phyloP scores from a whole-genome alignment of 495 filamentous ascomycete genomes.

The Eremomyces bilateralis region DNA sequence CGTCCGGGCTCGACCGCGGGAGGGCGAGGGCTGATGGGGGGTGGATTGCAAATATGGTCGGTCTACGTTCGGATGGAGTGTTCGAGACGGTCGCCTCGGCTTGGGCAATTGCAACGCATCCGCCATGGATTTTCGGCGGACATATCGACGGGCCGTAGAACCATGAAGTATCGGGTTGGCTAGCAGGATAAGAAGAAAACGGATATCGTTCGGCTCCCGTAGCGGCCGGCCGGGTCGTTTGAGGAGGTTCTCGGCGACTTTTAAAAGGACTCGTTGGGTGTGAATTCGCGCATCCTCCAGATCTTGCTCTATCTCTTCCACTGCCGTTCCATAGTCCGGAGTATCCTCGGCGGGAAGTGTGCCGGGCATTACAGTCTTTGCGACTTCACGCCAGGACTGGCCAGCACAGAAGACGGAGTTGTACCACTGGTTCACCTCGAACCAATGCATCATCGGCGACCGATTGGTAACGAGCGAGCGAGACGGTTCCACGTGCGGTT shows the following conservation, averaged over 20 bases:
- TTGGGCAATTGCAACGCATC: background rate
- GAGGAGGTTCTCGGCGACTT: constrained; percentile 64
- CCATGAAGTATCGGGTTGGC: constrained; percentile 58
- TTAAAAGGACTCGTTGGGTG: constrained; percentile 46
- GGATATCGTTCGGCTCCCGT: constrained; percentile 43
- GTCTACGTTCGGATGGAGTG: too few species aligned
- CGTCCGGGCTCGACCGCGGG: background rate
- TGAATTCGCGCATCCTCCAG: constrained; percentile 47
- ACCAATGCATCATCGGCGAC: constrained; percentile 60
- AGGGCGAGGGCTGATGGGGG: too few species aligned
- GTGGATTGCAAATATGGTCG: too few species aligned
- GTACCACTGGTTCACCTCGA: constrained; percentile 53
- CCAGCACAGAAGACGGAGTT: constrained; percentile 44
- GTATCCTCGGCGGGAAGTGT: constrained; percentile 7
- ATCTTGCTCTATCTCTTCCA: constrained; percentile 27
- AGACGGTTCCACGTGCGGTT: constrained; percentile 3
- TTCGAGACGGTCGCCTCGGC: background rate
- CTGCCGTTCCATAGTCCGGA: background rate
- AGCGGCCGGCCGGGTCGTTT: constrained; percentile 61
- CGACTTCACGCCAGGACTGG: constrained; percentile 25
- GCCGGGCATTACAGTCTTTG: too few species aligned
- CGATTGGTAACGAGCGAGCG: constrained; percentile 28
- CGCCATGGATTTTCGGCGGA: too few species aligned
- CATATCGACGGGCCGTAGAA: constrained; percentile 5
- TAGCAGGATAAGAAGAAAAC: constrained; percentile 68